Evolutionary conservation across 2,329 filamentous ascomycete genomes (phyloP).

Genomic region (Cytospora piceae): DNA sequence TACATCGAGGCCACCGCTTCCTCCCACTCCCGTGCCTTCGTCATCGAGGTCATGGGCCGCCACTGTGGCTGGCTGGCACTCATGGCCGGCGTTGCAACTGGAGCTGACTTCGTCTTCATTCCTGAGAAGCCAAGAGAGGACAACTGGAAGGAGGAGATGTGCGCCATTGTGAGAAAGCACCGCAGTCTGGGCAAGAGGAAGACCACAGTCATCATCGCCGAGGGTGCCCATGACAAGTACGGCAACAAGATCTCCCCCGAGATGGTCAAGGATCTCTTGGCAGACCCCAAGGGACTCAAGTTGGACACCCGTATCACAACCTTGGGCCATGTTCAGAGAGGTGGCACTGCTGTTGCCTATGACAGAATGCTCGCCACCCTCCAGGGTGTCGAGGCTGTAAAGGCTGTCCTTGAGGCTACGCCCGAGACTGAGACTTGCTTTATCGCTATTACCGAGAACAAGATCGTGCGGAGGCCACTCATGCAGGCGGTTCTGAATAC

Average conservation of each 20-base stretch:
- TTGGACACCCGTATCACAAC: constrained; percentile 95
- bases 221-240: constrained; percentile 85
- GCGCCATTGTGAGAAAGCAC: constrained; percentile 77
- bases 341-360: constrained; percentile 89
- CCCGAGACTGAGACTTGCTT: constrained; percentile 91
- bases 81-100: constrained; percentile 93
- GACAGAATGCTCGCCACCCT: constrained; percentile 91
- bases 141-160: constrained; percentile 92
- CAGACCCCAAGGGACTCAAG: constrained; percentile 72
- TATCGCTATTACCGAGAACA: constrained; percentile 97
- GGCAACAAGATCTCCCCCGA: constrained; percentile 81
- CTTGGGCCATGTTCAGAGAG: constrained; percentile 95
- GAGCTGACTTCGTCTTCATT: constrained; percentile 95
- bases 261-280: constrained; percentile 87
- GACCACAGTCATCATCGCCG: constrained; percentile 96
- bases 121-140: constrained; percentile 88
- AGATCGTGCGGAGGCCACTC: constrained; percentile 87
- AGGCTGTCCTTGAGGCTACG: constrained; percentile 85
- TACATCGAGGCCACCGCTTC: constrained; percentile 94
- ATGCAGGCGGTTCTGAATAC: constrained; percentile 89
- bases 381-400: constrained; percentile 93
- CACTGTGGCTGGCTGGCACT: constrained; percentile 98
- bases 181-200: constrained; percentile 88
- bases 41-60: constrained; percentile 97
- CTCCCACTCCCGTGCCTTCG: constrained; percentile 94